Evolutionary conservation across 208 protist genomes (phyloP), one percentile per base, ranked within the genome.

Genomic region (Leishmania aethiopica): DNA sequence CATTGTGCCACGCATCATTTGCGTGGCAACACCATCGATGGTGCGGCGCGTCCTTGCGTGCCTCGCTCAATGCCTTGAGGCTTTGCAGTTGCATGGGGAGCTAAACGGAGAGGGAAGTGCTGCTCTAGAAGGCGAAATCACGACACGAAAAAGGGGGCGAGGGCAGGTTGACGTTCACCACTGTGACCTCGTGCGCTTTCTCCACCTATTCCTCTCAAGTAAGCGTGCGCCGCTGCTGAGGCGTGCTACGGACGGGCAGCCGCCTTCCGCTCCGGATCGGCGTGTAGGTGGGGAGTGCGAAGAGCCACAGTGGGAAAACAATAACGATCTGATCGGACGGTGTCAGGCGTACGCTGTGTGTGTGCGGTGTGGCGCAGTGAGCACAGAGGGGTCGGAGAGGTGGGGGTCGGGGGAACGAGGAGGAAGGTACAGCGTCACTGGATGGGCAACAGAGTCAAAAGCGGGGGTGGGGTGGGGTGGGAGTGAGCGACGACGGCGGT

Each of bases 21-120:
- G 73, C 82, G 13, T 37, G 73, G 37, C 85, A 88, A 72, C 85
- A 88, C 76, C 75, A 82, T 35, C 80, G 66, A 15, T 32, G 71
- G 60, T 80, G 70, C 8, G n/a, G 57, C 25, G 49, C 42, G 11
- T 75, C 75, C 15, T 51, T 67, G 53, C 75, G 51, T 25, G 62
- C 55, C 22, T 76, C 49, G 64, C 79, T 85, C 28, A 88, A 69
- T 22, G 66, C 35, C 64, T 81, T n/a, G 37, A 85, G 82, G 45
- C 42, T 81, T 19, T 85, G 77, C 3, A 85, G 62, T 4, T 82
- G 82, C 82, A 85, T 80, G 42, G 28, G 28, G 13, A 35, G 42
- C 42, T 32, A 35, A 62, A n/a, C 60, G 49, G 32, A 37, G 42
- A n/a, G 22, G 35, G 6, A 59, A 53, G 42, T 25, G 73, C 5